phyloP scores from a whole-genome alignment of 257 asterid species.

The Ocimum tenuiflorum region DNA sequence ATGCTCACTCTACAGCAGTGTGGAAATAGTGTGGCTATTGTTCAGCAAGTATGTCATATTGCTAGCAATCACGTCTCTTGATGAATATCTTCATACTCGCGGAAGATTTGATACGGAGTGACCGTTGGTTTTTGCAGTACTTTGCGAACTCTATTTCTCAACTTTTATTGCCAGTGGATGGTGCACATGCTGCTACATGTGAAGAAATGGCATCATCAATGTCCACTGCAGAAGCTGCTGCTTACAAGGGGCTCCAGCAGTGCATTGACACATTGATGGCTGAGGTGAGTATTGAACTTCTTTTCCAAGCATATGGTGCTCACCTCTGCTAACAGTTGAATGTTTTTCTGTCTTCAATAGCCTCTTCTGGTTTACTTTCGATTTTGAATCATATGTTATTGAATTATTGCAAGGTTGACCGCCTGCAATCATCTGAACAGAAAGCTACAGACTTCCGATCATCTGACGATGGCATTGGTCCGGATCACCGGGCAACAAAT shows the following conservation, averaged over 20 bases:
- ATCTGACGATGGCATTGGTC: conserved; percentile 80
- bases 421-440: conserved; percentile 86
- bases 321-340: conserved; percentile 1
- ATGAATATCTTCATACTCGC: not conserved
- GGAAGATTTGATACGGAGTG: conserved; percentile 4
- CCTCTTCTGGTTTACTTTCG: conserved; percentile 8
- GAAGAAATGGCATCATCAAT: conserved; percentile 97
- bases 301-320: not conserved
- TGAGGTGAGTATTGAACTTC: conserved; percentile 52
- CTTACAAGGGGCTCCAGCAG: conserved; percentile 95
- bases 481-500: conserved; percentile 92
- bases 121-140: conserved; percentile 45
- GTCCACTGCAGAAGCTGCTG: conserved; percentile 94
- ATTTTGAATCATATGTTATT: conserved; percentile 6
- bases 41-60: conserved; percentile 73
- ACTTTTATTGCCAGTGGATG: conserved; percentile 84
- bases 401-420: conserved; percentile 60
- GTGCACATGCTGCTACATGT: conserved; percentile 90
- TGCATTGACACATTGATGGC: conserved; percentile 96
- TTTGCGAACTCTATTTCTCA: conserved; percentile 89
- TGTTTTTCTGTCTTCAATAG: not conserved
- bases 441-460: conserved; percentile 81
- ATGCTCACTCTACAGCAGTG: conserved; percentile 93
- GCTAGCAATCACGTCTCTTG: not conserved
- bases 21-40: conserved; percentile 95